Evolutionary conservation across 805 yeast species (phyloP).

Genomic region (Wickerhamiella spandovensis): DNA sequence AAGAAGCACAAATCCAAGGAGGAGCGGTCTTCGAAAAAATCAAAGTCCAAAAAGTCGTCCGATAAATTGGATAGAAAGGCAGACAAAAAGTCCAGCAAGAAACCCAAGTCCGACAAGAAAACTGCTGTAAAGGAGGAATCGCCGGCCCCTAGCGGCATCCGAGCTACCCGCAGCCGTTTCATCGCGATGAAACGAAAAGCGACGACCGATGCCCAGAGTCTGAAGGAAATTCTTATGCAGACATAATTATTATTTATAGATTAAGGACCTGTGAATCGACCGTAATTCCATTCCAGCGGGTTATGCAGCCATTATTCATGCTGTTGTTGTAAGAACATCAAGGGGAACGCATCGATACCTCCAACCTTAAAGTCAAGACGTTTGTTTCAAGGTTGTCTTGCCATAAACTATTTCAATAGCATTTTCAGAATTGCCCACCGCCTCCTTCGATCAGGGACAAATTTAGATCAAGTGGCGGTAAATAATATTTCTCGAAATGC

Average conservation of each 20-base stretch:
- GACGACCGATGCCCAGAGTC: slow-evolving; percentile 74
- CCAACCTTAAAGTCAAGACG: too few relatives aligned
- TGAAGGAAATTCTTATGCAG: slow-evolving; percentile 89
- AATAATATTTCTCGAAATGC: not conserved
- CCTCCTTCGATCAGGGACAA: not conserved
- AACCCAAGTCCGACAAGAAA: slow-evolving; percentile 5
- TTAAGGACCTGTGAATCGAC: not conserved
- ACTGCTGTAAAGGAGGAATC: not conserved
- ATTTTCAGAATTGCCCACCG: too few relatives aligned
- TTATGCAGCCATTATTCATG: not conserved
- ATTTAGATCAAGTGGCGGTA: not conserved
- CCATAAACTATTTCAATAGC: too few relatives aligned
- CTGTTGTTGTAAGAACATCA: too few relatives aligned
- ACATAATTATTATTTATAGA: slow-evolving; percentile 1
- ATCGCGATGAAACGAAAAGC: slow-evolving; percentile 86
- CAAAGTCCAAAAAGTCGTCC: slow-evolving; percentile 1
- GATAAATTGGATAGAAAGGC: too few relatives aligned
- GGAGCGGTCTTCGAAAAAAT: not conserved
- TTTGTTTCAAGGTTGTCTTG: too few relatives aligned
- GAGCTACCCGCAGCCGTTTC: slow-evolving; percentile 73
- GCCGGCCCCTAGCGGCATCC: slow-evolving; percentile 36
- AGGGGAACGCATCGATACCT: too few relatives aligned
- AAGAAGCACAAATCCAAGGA: slow-evolving; percentile 11
- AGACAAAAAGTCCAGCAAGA: slow-evolving; percentile 1
- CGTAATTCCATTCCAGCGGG: not conserved